Base-by-base conservation (phyloP, 208 protist genomes). In the Crithidia fasciculata region DNA sequence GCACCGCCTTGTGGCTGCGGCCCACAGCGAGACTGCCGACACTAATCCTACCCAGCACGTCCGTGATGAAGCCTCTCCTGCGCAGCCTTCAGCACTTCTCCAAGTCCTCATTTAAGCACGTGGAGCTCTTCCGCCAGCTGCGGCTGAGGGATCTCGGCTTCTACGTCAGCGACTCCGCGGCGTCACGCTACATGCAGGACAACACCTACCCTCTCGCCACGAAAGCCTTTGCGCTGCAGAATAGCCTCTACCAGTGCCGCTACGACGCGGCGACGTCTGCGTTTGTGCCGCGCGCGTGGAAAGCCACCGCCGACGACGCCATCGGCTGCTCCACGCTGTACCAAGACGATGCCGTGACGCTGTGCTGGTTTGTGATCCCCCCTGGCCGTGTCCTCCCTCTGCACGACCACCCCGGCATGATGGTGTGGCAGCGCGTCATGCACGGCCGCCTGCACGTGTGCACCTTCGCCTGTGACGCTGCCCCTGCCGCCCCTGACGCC, bases 281-380 rank as follows among this genome's bases (percentile, higher is more conserved):
- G 28, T 73, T 81, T 50, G 41, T 76, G 5, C 73, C 69, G 6
- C 43, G 62, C 16, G 5, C 54, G 36, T 88, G 83, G 83, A 88
- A 81, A 67, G 62, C 65, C 8, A 73, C 58, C 1, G 0, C 5
- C 0, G 9, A 3, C 16, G 83, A 88, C 59, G 4, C 16, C 8
- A 8, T 94, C 6, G 87, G 87, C 49, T 94, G 83, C 81, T 70
- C 77, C 52, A 94, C 89, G 28, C 73, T 94, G 15, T 94, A 80
- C 67, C 70, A 90, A 19, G 70, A 82, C 57, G 57, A 72, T 9
- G 44, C 59, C 2, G 76, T 84, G n/a, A 82, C 75, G 4, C 62
- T 91, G 62, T 89, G 80, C 65, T 95, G 87, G 90, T 95, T 95
- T 72, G 83, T 93, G 3, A 52, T 95, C 2, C 87, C 90, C 0